Evolutionary conservation across 495 filamentous ascomycete species (phyloP).

Genomic region (Hypoxylon intermedium): DNA sequence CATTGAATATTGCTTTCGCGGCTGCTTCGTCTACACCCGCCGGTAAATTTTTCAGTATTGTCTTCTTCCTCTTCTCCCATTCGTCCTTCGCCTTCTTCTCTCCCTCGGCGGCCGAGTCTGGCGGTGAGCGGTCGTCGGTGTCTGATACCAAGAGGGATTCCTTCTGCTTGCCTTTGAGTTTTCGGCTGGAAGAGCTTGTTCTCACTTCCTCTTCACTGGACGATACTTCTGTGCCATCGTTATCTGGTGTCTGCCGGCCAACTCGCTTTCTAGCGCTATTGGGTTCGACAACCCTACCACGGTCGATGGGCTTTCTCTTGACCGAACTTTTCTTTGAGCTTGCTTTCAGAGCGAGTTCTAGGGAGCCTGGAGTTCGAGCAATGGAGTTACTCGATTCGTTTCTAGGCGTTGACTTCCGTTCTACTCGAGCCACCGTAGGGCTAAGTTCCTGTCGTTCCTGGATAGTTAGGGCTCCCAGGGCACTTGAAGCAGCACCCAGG

Average conservation of each 20-base stretch:
- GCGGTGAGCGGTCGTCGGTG: slow-evolving; percentile 42
- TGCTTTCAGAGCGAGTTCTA: slow-evolving; percentile 12
- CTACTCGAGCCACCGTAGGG: slow-evolving; percentile 8
- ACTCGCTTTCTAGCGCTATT: slow-evolving; percentile 30
- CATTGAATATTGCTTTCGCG: slow-evolving; percentile 90
- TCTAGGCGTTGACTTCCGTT: slow-evolving; percentile 21
- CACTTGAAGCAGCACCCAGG: slow-evolving; percentile 57
- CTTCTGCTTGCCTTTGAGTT: slow-evolving; percentile 39
- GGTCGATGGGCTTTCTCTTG: slow-evolving; percentile 23
- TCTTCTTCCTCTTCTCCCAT: slow-evolving; percentile 57
- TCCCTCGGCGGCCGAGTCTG: slow-evolving; percentile 43
- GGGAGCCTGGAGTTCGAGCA: slow-evolving; percentile 14
- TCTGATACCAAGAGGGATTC: slow-evolving; percentile 17
- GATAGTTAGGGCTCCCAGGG: slow-evolving; percentile 45
- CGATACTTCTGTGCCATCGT: slow-evolving; percentile 19
- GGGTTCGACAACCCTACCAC: slow-evolving; percentile 28
- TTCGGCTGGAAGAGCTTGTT: slow-evolving; percentile 9
- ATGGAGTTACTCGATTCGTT: slow-evolving; percentile 22
- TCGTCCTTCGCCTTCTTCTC: slow-evolving; percentile 51
- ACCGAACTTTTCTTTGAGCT: slow-evolving; percentile 9
- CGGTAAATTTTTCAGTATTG: slow-evolving; percentile 77
- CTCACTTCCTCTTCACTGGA: slow-evolving; percentile 33
- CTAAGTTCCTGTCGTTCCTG: slow-evolving; percentile 37
- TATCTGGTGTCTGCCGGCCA: slow-evolving; percentile 14
- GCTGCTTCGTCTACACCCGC: slow-evolving; percentile 80